phyloP scores from a whole-genome alignment of 257 asterid genomes.

The Nicotiana attenuata region DNA sequence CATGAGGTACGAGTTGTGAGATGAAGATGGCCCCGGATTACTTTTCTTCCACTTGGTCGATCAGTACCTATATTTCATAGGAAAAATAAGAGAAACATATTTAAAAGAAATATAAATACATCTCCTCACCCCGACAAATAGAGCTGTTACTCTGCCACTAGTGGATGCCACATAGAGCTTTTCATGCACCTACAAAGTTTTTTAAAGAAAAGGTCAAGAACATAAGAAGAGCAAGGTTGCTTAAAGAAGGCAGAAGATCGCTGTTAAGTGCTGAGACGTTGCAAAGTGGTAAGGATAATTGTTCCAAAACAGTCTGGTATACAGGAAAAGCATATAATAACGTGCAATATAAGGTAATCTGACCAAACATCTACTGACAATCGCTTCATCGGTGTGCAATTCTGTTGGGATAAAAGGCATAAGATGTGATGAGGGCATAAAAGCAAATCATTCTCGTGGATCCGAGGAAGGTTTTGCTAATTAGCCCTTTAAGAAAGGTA shows the following conservation, averaged over 20 bases:
- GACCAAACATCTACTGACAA: neutral
- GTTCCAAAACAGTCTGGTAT: neutral
- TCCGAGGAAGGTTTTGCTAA: neutral
- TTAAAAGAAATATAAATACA: neutral
- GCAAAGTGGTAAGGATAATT: neutral
- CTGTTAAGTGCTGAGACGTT: neutral
- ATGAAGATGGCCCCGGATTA: neutral
- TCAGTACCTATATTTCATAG: neutral
- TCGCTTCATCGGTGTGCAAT: neutral
- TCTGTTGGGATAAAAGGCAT: neutral
- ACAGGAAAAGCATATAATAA: neutral
- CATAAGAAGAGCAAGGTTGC: neutral
- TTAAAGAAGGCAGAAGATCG: neutral
- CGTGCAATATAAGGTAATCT: neutral
- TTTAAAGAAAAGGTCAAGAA: conserved; percentile 2
- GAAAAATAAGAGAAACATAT: neutral
- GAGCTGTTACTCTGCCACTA: conserved; percentile 71
- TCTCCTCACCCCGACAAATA: conserved; percentile 48
- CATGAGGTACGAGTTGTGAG: neutral
- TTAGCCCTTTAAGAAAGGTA: neutral
- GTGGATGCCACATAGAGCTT: conserved; percentile 88
- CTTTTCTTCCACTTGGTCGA: neutral
- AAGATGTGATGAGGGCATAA: neutral
- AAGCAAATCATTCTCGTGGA: neutral
- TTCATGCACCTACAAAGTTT: conserved; percentile 50